phyloP scores from a whole-genome alignment of 352 stramenopile species.

The Phytophthora tentaculata region DNA sequence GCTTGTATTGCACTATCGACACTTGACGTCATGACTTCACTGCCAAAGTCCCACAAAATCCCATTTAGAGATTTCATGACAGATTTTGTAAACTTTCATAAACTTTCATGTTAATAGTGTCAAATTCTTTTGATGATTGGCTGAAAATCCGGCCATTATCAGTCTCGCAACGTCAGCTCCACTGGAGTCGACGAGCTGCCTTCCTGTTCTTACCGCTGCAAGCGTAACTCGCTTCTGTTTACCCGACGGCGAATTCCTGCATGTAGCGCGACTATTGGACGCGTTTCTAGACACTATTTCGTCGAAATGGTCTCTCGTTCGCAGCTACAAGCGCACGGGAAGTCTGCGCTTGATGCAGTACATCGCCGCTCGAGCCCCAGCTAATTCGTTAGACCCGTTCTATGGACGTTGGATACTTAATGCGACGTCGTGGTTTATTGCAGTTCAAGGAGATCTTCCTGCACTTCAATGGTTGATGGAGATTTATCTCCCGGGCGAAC shows the following conservation, averaged over 20 bases:
- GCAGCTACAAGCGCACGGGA: slow-evolving; percentile 22
- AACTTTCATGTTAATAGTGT: too few relatives aligned
- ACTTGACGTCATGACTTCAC: slow-evolving; percentile 24
- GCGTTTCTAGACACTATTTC: slow-evolving; percentile 33
- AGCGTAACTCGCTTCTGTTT: slow-evolving; percentile 28
- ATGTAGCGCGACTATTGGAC: slow-evolving; percentile 24
- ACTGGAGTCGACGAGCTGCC: neutral
- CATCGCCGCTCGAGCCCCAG: slow-evolving; percentile 16
- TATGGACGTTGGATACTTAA: slow-evolving; percentile 37
- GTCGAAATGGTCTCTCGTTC: slow-evolving; percentile 21
- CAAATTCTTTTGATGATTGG: slow-evolving; percentile 25
- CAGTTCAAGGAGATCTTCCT: slow-evolving; percentile 19
- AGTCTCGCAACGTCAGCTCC: neutral
- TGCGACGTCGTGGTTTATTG: slow-evolving; percentile 23
- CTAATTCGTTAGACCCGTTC: slow-evolving; percentile 25
- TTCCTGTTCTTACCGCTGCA: slow-evolving; percentile 18
- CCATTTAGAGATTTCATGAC: neutral
- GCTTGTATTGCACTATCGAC: slow-evolving; percentile 64
- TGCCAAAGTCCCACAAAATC: neutral
- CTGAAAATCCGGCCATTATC: slow-evolving; percentile 9
- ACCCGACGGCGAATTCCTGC: slow-evolving; percentile 6
- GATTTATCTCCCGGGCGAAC: slow-evolving; percentile 13
- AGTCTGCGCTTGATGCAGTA: slow-evolving; percentile 31
- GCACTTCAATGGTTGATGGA: slow-evolving; percentile 35
- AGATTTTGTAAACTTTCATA: slow-evolving; percentile 17